Conservation (phyloP, 2,329 filamentous ascomycete genomes). For the Alternaria incomplexa region DNA sequence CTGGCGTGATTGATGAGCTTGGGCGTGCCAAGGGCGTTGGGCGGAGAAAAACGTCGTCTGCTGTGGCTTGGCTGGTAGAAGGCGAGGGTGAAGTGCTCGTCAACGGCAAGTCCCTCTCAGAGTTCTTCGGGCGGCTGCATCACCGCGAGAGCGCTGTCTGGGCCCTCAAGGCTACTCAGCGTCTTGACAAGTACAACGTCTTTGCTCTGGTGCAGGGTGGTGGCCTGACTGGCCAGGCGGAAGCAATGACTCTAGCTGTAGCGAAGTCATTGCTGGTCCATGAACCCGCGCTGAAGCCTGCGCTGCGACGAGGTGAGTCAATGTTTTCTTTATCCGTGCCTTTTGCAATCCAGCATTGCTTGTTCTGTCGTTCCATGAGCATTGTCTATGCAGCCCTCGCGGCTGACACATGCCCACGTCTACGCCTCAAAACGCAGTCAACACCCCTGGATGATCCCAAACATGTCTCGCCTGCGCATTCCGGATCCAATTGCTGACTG, state of each 20-base stretch:
- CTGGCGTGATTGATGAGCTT: slow-evolving; percentile 73
- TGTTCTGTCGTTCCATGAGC: background rate
- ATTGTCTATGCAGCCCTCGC: slow-evolving; percentile 1
- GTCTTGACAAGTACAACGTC: slow-evolving; percentile 96
- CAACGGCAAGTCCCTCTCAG: slow-evolving; percentile 84
- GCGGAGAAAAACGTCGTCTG: slow-evolving; percentile 84
- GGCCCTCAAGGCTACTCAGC: slow-evolving; percentile 81
- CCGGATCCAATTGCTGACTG: slow-evolving; percentile 51
- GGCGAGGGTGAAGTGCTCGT: slow-evolving; percentile 88
- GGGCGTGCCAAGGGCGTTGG: slow-evolving; percentile 83
- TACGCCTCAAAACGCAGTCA: slow-evolving; percentile 9
- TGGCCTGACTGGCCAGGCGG: slow-evolving; percentile 92
- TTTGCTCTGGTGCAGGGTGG: slow-evolving; percentile 86
- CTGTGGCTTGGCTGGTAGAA: slow-evolving; percentile 87
- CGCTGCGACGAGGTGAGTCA: slow-evolving; percentile 82
- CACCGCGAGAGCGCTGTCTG: slow-evolving; percentile 94
- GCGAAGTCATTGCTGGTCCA: slow-evolving; percentile 87
- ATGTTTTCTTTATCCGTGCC: slow-evolving; percentile 1
- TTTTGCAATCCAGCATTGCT: background rate
- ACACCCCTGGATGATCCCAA: slow-evolving; percentile 9
- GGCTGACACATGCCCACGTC: slow-evolving; percentile 4
- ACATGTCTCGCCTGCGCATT: slow-evolving; percentile 13
- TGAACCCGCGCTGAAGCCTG: slow-evolving; percentile 88
- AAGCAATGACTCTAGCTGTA: slow-evolving; percentile 89
- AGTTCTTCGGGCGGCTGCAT: slow-evolving; percentile 85